These are phyloP conservation scores for Lipomyces mesembrius DNA, from an alignment of 805 yeast genomes.

Conservation along the genomic window DNA sequence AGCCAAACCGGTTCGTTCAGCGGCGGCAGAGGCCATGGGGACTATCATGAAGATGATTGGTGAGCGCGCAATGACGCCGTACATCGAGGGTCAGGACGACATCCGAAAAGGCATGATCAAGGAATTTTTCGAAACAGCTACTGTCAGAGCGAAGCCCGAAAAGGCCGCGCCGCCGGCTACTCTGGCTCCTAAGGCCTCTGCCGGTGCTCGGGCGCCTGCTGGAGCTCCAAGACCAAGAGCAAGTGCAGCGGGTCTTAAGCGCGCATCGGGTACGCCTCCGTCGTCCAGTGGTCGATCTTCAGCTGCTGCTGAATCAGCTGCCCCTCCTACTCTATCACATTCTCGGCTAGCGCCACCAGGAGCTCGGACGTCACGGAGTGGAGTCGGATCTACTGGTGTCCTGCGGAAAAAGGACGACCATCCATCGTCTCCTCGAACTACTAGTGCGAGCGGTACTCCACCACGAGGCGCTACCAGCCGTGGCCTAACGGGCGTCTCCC, in stretches of 20 bases:
- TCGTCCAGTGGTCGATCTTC: constrained; percentile 5
- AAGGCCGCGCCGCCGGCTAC: constrained; percentile 41
- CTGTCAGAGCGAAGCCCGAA: constrained; percentile 55
- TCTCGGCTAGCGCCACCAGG: constrained; percentile 5
- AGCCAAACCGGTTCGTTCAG: constrained; percentile 79
- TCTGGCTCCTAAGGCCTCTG: constrained; percentile 30
- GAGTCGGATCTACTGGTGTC: background rate
- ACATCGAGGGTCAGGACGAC: constrained; percentile 74
- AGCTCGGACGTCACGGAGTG: constrained; percentile 6
- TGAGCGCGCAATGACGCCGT: constrained; percentile 62
- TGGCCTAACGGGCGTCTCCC: constrained; percentile 38
- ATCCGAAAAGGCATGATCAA: constrained; percentile 70
- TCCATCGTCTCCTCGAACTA: constrained; percentile 3
- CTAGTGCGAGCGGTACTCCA: constrained; percentile 6
- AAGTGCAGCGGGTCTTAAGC: constrained; percentile 19
- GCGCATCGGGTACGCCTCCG: constrained; percentile 13
- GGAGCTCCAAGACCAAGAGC: constrained; percentile 28
- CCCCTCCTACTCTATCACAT: background rate
- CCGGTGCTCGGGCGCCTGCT: constrained; percentile 22
- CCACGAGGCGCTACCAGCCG: constrained; percentile 27
- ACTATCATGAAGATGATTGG: constrained; percentile 83
- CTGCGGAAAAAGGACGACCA: constrained; percentile 9
- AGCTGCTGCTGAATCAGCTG: background rate
- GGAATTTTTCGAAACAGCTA: constrained; percentile 60
- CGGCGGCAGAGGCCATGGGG: constrained; percentile 78